Evolutionary conservation across 331 rosid genomes (phyloP).

Genomic region (Rhamnella rubrinervis): DNA sequence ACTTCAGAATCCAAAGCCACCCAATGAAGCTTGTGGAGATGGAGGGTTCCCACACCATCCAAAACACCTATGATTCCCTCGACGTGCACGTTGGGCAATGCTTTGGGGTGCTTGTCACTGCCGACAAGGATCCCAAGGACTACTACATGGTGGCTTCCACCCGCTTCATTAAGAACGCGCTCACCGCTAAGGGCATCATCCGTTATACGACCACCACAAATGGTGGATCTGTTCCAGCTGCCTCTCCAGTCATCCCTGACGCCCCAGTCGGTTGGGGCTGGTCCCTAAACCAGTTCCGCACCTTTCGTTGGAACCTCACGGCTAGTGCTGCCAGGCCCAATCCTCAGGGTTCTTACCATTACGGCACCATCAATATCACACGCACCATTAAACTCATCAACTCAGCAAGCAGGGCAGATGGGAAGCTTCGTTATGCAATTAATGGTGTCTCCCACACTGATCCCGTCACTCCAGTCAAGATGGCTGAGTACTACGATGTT

Average conservation of each 20-base stretch:
- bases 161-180: slow-evolving; percentile 39
- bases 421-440: slow-evolving; percentile 50
- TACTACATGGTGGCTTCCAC: slow-evolving; percentile 66
- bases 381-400: slow-evolving; percentile 52
- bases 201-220: slow-evolving; percentile 22
- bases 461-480: slow-evolving; percentile 48
- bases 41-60: slow-evolving; percentile 62
- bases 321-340: slow-evolving; percentile 73
- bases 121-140: slow-evolving; percentile 47
- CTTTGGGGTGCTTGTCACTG: slow-evolving; percentile 51
- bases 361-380: slow-evolving; percentile 57
- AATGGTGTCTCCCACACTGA: slow-evolving; percentile 54
- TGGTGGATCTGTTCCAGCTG: background rate
- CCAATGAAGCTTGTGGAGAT: slow-evolving; percentile 55
- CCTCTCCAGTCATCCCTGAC: slow-evolving; percentile 40
- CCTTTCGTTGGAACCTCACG: slow-evolving; percentile 67
- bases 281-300: slow-evolving; percentile 61
- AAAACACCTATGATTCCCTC: slow-evolving; percentile 50
- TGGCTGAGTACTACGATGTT: slow-evolving; percentile 51
- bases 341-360: slow-evolving; percentile 65
- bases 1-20: slow-evolving; percentile 60
- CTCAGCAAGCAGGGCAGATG: slow-evolving; percentile 26
- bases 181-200: slow-evolving; percentile 35
- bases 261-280: slow-evolving; percentile 66
- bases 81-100: slow-evolving; percentile 69